These are phyloP conservation scores for Hypoxylon sp. DNA, from an alignment of 2,329 filamentous ascomycete genomes.

Conservation along the genomic window DNA sequence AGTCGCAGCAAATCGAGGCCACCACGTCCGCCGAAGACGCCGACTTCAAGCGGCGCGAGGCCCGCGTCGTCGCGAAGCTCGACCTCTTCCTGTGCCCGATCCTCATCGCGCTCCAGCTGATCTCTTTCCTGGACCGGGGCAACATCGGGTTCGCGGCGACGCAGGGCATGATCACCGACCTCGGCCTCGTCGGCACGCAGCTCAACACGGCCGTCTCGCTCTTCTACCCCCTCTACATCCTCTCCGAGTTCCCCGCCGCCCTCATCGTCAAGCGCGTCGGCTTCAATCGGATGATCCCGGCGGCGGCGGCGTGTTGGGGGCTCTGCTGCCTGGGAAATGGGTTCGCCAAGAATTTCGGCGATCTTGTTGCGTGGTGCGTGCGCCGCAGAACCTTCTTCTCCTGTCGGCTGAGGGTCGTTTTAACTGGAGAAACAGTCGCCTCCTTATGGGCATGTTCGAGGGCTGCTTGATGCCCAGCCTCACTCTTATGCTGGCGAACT, in stretches of 20 bases:
- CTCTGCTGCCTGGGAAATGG: constrained; percentile 32
- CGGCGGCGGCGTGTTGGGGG: constrained; percentile 32
- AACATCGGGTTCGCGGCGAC: constrained; percentile 36
- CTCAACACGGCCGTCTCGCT: constrained; percentile 33
- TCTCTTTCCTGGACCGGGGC: constrained; percentile 33
- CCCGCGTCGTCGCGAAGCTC: constrained; percentile 33
- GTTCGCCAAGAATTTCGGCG: constrained; percentile 30
- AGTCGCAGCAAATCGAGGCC: constrained; percentile 17
- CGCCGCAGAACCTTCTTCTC: not conserved
- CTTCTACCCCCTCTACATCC: constrained; percentile 35
- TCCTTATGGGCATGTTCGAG: constrained; percentile 36
- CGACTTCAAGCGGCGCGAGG: constrained; percentile 31
- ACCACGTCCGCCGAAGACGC: constrained; percentile 19
- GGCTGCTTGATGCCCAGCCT: constrained; percentile 33
- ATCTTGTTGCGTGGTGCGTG: constrained; percentile 22
- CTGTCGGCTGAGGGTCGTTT: not conserved
- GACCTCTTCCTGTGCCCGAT: constrained; percentile 35
- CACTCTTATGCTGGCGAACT: constrained; percentile 34
- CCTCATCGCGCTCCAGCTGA: constrained; percentile 30
- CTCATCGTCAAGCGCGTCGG: constrained; percentile 31
- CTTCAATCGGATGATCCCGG: constrained; percentile 30
- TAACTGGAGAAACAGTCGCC: not conserved
- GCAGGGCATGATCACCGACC: constrained; percentile 32
- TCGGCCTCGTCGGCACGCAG: constrained; percentile 30
- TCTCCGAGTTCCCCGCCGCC: constrained; percentile 33